Conservation (phyloP, 176 grass and related monocot genomes). For the Eragrostis curvula region DNA sequence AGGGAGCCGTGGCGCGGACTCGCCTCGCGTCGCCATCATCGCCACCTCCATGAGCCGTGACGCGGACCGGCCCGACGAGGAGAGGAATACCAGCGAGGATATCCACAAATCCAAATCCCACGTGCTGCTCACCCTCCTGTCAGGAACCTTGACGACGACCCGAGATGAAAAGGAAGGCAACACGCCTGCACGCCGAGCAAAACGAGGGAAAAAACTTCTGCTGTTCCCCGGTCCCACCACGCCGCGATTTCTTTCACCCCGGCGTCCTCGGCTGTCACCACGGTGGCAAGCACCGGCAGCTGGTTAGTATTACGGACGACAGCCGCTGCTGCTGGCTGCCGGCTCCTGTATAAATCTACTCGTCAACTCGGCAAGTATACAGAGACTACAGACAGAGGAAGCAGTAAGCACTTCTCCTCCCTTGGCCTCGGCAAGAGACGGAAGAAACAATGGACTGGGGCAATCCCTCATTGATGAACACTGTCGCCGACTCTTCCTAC, state of each 20-base stretch:
- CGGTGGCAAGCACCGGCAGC: background rate
- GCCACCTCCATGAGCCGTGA: background rate
- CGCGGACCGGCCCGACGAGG: background rate
- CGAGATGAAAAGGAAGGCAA: background rate
- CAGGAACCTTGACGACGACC: background rate
- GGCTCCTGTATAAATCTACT: background rate
- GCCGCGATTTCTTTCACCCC: background rate
- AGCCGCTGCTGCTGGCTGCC: background rate
- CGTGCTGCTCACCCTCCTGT: background rate
- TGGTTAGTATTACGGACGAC: background rate
- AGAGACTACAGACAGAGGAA: background rate
- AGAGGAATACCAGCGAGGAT: background rate
- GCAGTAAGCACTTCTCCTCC: background rate
- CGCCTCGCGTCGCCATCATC: background rate
- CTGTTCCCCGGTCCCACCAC: background rate
- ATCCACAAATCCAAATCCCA: background rate
- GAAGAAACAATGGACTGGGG: constrained; percentile 24
- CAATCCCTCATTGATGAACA: constrained; percentile 40
- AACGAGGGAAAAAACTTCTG: background rate
- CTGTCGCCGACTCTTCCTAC: constrained; percentile 32
- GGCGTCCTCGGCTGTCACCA: background rate
- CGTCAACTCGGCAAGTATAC: background rate
- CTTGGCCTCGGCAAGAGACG: background rate
- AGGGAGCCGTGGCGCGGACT: too few species aligned
- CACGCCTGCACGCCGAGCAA: background rate